Evolutionary conservation across 2,329 filamentous ascomycete species (phyloP).

Genomic region (Annulohypoxylon truncatum): DNA sequence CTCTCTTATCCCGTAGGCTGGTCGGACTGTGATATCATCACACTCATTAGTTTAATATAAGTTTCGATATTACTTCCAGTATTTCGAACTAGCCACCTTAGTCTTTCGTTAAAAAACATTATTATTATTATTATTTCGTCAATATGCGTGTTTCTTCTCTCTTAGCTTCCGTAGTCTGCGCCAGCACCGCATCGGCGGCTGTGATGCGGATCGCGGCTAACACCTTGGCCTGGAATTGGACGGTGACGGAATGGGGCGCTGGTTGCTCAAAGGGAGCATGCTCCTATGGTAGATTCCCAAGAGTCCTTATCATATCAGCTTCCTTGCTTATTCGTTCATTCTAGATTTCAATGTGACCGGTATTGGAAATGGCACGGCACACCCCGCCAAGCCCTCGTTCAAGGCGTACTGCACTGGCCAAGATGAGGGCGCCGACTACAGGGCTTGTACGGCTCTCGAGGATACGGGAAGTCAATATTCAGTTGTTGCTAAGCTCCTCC

Average conservation of each 20-base stretch:
- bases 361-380: conserved; percentile 41
- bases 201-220: conserved; percentile 42
- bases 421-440: conserved; percentile 47
- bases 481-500: conserved; percentile 49
- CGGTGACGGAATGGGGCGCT: conserved; percentile 46
- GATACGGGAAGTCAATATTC: conserved; percentile 38
- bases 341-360: conserved; percentile 51
- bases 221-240: conserved; percentile 44
- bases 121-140: background rate
- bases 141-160: conserved; percentile 47
- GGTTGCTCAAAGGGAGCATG: conserved; percentile 40
- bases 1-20: background rate
- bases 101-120: background rate
- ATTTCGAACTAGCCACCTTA: background rate
- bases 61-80: background rate
- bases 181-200: conserved; percentile 38
- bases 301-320: background rate
- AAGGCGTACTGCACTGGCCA: conserved; percentile 48
- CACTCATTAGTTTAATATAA: conserved; percentile 4
- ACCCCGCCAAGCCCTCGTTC: conserved; percentile 47
- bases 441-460: conserved; percentile 43
- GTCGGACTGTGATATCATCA: background rate
- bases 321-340: background rate
- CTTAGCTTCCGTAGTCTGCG: conserved; percentile 39
- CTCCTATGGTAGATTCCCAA: conserved; percentile 43